Percentiles rank a stretch among this genome's conserved stretches.
Conservation (phyloP, 1,284 basidiomycete genomes). For the Tilletia horrida region DNA sequence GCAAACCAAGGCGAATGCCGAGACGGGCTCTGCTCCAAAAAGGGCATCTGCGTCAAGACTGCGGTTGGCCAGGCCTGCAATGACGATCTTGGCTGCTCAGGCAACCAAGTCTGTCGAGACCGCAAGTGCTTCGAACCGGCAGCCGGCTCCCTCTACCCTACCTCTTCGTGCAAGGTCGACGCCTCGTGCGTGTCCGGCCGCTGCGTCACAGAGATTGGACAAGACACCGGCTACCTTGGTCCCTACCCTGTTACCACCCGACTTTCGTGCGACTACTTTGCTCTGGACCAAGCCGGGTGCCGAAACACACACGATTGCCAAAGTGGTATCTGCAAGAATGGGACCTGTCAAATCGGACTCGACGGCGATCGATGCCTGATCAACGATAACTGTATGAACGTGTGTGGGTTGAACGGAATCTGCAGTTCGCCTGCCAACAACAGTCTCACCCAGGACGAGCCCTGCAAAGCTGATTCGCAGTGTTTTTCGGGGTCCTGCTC, state of each 20-base stretch:
- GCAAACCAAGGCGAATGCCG: slow-evolving; percentile 24
- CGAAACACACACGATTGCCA: slow-evolving; percentile 26
- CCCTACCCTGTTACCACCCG: slow-evolving; percentile 23
- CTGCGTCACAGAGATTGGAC: slow-evolving; percentile 22
- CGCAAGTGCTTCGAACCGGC: slow-evolving; percentile 1
- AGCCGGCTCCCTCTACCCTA: slow-evolving; percentile 25
- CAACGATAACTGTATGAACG: not conserved
- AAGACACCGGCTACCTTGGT: slow-evolving; percentile 21
- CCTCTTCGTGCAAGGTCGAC: slow-evolving; percentile 23
- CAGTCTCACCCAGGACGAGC: not conserved
- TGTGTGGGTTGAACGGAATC: not conserved
- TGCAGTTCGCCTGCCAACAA: not conserved
- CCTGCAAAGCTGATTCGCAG: not conserved
- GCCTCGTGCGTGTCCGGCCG: slow-evolving; percentile 29
- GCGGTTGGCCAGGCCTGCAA: slow-evolving; percentile 20
- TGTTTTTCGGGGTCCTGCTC: not conserved
- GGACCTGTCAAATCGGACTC: slow-evolving; percentile 22
- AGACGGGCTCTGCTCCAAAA: slow-evolving; percentile 22
- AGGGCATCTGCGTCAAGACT: slow-evolving; percentile 28
- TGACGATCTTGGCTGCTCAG: slow-evolving; percentile 27
- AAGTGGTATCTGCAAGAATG: slow-evolving; percentile 25
- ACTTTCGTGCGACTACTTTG: slow-evolving; percentile 22
- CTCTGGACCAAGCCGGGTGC: slow-evolving; percentile 29
- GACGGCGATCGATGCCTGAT: not conserved
- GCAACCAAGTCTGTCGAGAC: slow-evolving; percentile 20